Evolutionary conservation across 2,329 filamentous ascomycete genomes (phyloP), one percentile per base, ranked within the genome.

Genomic region (Xylaria sp.): DNA sequence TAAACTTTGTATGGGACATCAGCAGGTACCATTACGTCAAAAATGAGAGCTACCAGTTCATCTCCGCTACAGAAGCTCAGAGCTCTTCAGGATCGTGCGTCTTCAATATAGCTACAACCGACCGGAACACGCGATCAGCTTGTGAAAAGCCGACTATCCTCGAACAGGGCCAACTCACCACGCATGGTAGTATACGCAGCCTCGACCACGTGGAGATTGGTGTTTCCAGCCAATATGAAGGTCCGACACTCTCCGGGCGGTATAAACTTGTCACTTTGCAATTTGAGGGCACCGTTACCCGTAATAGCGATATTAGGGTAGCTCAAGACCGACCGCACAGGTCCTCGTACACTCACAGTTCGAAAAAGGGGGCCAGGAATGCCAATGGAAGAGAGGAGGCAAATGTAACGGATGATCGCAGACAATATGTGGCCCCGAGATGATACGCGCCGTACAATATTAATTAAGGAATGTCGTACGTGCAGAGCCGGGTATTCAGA

Each of bases 111-210:
- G 15, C 1, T 18, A 2, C 45, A 48, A 48, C 10, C 18, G 12
- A 18, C 23, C 3, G 12, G 3, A 20, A 23, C 12, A 15, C 23
- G 4, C 25, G 4, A 15, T 2, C 10, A 46, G 45, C 20, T 12
- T 25, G 10, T 25, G 10, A 15, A 46, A 25, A 25, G 15, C 45
- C 12, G 15, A 25, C 20, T 46, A 12, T 41, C 36, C 15, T 41
- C 36, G 36, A 18, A 41, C 25, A 46, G 12, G 66, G 96, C 95
- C 71, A 98, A 89, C 82, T 98, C 96, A 78, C 96, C 96, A 75
- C 96, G 93, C 65, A 99, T 96, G 73, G 96, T 96, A 84, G 96
- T 96, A 84, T 99, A 99, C 83, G 97, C 90, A 77, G 96, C 95
- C 69, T 90, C 89, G 78, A 90, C 90, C 73, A 98, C 88, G 80